Percentiles rank a stretch among this genome's conserved stretches.
Evolutionary conservation across 306 rosid species (phyloP).

Genomic region (Pachyrhizus erosus): DNA sequence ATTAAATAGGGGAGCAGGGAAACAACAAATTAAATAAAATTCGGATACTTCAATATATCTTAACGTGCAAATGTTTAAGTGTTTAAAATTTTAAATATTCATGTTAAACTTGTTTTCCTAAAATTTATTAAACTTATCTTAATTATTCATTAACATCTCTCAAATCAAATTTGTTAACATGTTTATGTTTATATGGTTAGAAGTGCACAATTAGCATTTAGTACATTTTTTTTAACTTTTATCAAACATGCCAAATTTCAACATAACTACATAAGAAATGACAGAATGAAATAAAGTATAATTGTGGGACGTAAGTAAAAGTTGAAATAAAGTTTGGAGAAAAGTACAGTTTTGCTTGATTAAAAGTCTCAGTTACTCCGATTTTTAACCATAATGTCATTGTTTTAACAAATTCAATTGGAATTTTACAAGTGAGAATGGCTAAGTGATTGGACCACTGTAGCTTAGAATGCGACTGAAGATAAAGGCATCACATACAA

Average conservation of each 20-base stretch:
- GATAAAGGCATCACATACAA: constrained; percentile 3
- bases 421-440: background rate
- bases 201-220: background rate
- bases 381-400: background rate
- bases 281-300: background rate
- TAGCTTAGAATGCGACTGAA: background rate
- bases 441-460: background rate
- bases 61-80: background rate
- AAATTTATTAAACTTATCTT: background rate
- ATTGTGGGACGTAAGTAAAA: background rate
- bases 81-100: background rate
- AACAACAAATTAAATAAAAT: background rate
- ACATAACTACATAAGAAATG: background rate
- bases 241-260: background rate
- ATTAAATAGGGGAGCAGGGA: background rate
- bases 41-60: background rate
- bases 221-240: background rate
- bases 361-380: background rate
- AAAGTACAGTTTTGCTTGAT: background rate
- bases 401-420: background rate
- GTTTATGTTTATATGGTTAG: background rate
- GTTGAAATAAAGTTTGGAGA: background rate
- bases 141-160: too few relatives aligned
- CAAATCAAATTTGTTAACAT: background rate
- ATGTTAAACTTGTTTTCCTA: background rate